Base-by-base conservation (phyloP, 2,329 filamentous ascomycete genomes). In the Fusarium globosum region DNA sequence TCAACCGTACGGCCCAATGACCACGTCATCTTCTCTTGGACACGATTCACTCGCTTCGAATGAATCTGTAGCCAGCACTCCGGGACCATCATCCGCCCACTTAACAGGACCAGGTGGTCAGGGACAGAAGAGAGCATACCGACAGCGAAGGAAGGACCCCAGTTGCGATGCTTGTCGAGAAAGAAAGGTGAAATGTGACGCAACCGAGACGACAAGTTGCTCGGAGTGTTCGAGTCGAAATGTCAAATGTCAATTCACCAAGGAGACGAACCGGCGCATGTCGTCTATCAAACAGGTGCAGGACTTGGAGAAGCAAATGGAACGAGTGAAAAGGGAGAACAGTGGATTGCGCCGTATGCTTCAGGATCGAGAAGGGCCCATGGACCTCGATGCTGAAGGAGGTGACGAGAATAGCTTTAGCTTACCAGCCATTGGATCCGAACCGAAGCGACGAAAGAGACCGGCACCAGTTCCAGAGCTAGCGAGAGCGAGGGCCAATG, bases 221-320 rank as follows among this genome's bases (percentile, higher is more conserved):
- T 98, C 96, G 4, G 96, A 99, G 83, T 99, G 96, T 84, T 96
- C 94, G 9, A 98, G 95, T 81, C 92, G 96, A 74, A 97, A 96
- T 80, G 96, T 98, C 74, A 97, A 97, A 82, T 99, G 96, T 80
- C 96, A 98, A 80, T 99, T 99, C 81, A 99, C 96, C 56, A 99
- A 99, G 84, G 96, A 99, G 83, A 99, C 96, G 18, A 99, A 99
- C 81, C 90, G 96, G 67, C 91, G 96, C 71, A 99, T 99, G 96
- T 98, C 96, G 23, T 98, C 96, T 4, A 98, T 98, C 84, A 99
- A 98, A 89, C 96, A 98, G 86, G 94, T 98, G 18, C 96, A 98
- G 83, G 96, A 99, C 81, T 87, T 99, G 33, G 96, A 98, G 83
- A 96, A 94, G 82, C 95, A 98, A 82, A 90, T 98, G 78, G 89